Evolutionary conservation across 2,329 filamentous ascomycete species (phyloP), one percentile per base, ranked within the genome.

Genomic region (Drechslerella dactyloides): DNA sequence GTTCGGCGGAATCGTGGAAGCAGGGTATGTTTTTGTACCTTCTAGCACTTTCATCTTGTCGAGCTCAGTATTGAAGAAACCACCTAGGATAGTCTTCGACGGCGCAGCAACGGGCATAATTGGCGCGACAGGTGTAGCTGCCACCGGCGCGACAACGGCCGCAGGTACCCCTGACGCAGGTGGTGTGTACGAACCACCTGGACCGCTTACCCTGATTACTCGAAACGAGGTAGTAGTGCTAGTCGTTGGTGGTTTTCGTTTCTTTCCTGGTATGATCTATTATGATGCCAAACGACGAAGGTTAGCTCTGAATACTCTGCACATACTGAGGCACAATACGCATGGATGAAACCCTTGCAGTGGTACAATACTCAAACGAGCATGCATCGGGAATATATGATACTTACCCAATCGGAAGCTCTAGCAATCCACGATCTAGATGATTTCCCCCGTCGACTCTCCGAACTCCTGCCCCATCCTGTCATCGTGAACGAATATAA

Each of bases 1-100:
- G 8, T 8, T 33, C 27, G 27, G 27, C 27, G 27, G 27, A 3
- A 8, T 33, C 4, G 8, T 33, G 8, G 3, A 33, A 4, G 8
- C 8, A 33, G 27, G 3, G 3, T 33, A 33, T 4, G 3, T 4
- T 33, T 4, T 42, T 13, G 5, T 60, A 70, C 66, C 66, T 64
- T 70, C 66, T 23, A 70, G 30, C 27, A 27, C 19, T 23, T 30
- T 70, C 27, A 70, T 15, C 42, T 60, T 70, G 6, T 50, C 54
- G 8, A 13, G 4, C 15, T 64, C 54, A 2, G 40, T 24, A 1
- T 42, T 17, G 37, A 42, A 42, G 15, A 42, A 4, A 5, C n/a
- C n/a, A 2, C 37, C 37, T 17, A 42, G n/a, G 15, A 42, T 33
- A 8, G 4, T 13, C 42, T 23, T 24, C 7, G 17, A n/a, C 33